Conservation (phyloP, 257 asterid species). For the Solanum lignicaule region DNA sequence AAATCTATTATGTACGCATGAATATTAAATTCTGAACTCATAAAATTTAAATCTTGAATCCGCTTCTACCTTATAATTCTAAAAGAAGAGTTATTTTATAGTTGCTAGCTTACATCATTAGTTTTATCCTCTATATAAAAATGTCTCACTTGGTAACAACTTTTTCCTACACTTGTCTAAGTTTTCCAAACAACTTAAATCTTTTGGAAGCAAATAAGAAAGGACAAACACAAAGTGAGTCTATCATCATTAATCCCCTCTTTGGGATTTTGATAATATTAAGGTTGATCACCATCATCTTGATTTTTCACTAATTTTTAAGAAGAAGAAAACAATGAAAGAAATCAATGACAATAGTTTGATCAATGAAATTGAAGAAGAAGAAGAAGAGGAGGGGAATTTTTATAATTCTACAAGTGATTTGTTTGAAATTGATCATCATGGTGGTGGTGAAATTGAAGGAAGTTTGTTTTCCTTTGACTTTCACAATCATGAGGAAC, state of each 20-base stretch:
- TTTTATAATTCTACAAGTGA: not conserved
- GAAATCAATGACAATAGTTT: not conserved
- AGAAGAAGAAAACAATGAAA: not conserved
- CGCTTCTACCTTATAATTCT: not conserved
- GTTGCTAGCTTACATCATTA: not conserved
- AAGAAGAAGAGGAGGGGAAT: not conserved
- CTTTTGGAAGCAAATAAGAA: not conserved
- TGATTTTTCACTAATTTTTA: not conserved
- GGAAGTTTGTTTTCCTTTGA: conserved; percentile 20
- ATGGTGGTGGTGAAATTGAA: conserved; percentile 9
- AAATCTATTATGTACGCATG: not conserved
- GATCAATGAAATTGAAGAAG: not conserved
- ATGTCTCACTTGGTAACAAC: not conserved
- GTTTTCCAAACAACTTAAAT: not conserved
- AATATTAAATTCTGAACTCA: not conserved
- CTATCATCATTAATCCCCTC: not conserved
- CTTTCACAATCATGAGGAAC: conserved; percentile 4
- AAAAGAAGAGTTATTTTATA: not conserved
- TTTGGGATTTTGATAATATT: not conserved
- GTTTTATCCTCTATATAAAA: not conserved
- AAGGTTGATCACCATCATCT: not conserved
- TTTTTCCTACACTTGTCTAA: not conserved
- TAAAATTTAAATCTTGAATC: not conserved
- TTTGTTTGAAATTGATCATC: conserved; percentile 1
- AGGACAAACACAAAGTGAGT: not conserved